phyloP scores from a whole-genome alignment of 345 rosid genomes.

The Eucalyptus pauciflora region DNA sequence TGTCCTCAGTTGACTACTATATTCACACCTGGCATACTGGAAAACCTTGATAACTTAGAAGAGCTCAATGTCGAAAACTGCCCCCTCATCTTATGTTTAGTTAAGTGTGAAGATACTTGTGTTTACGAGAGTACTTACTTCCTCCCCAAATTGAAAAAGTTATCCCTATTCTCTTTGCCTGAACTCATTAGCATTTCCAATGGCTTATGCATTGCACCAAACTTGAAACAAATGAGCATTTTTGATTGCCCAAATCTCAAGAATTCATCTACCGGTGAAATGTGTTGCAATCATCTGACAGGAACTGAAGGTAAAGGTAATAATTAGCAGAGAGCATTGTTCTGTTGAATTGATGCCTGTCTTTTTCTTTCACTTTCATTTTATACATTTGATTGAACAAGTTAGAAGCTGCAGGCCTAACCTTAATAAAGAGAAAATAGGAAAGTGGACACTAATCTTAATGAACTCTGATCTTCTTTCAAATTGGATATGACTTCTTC shows the following conservation, averaged over 20 bases:
- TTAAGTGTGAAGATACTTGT: not conserved
- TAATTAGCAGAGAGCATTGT: fast-evolving
- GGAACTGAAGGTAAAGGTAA: not conserved
- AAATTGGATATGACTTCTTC: no score
- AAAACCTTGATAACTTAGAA: not conserved
- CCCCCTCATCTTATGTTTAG: not conserved
- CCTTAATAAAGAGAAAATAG: not conserved
- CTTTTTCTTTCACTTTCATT: not conserved
- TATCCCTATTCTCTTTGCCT: not conserved
- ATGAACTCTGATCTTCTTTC: not conserved
- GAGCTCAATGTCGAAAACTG: not conserved
- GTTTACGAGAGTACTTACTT: not conserved
- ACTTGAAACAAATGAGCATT: not conserved
- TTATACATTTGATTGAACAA: not conserved
- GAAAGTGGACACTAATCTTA: not conserved
- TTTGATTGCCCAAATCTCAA: not conserved
- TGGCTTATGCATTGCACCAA: not conserved
- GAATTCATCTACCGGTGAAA: not conserved
- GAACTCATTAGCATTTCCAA: not conserved
- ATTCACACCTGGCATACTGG: not conserved
- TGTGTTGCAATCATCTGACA: not conserved
- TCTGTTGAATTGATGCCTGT: fast-evolving
- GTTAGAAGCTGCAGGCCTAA: not conserved
- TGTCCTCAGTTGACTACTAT: not conserved
- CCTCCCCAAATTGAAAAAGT: not conserved